Conservation (phyloP, 768 basidiomycete genomes). For the Rhodotorula kratochvilovae region DNA sequence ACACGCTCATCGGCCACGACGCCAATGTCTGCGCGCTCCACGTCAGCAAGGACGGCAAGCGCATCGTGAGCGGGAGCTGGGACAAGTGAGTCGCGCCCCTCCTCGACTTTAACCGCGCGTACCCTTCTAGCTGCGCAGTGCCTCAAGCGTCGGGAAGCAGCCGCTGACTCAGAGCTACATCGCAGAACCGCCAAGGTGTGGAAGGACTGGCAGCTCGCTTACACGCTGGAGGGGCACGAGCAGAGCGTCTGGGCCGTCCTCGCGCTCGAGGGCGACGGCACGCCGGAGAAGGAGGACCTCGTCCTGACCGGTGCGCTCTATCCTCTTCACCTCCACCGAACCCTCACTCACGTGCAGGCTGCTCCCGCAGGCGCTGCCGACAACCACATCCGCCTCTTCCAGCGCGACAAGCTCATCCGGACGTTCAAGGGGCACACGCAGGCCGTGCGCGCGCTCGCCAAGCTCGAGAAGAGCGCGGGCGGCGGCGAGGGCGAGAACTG, state of each 20-base stretch:
- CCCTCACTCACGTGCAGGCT: no score
- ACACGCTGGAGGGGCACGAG: conserved; percentile 76
- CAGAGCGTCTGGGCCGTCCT: conserved; percentile 93
- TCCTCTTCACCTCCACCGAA: no score
- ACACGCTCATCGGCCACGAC: conserved; percentile 78
- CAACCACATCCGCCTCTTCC: conserved; percentile 86
- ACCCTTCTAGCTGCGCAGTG: no score
- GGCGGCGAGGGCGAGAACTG: conserved; percentile 50
- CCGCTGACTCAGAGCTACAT: no score
- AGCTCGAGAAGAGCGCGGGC: conserved; percentile 63
- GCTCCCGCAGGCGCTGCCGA: conserved; percentile 73
- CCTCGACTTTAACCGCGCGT: no score
- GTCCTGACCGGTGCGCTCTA: conserved; percentile 72
- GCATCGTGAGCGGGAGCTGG: conserved; percentile 92
- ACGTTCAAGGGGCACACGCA: conserved; percentile 84
- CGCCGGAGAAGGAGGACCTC: conserved; percentile 56
- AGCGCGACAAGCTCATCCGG: conserved; percentile 61
- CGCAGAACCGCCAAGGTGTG: conserved; percentile 85
- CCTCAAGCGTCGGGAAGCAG: no score
- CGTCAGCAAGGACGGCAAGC: conserved; percentile 59
- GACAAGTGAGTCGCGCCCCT: conserved; percentile 62
- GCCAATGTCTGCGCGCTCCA: conserved; percentile 85
- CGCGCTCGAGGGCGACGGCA: conserved; percentile 53
- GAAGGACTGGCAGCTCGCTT: conserved; percentile 63
- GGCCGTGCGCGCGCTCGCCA: conserved; percentile 73